These are phyloP conservation scores for Taiozyma onychis DNA, from an alignment of 1,139 yeast genomes.

Conservation along the genomic window DNA sequence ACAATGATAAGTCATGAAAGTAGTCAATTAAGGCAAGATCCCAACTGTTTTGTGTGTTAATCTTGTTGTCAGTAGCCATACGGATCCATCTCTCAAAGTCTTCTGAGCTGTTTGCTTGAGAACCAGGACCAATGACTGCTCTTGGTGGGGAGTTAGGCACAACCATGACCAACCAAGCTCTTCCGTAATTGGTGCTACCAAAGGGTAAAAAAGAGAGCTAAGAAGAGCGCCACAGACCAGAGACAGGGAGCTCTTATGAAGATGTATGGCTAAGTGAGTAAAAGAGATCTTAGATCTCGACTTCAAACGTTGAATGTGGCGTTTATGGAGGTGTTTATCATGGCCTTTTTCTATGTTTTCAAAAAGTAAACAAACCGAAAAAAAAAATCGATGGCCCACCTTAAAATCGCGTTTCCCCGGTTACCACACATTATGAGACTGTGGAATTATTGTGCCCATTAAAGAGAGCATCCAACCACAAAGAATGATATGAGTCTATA, in stretches of 20 bases:
- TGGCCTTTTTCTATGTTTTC: not conserved
- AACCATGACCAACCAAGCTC: not conserved
- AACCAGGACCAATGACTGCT: not conserved
- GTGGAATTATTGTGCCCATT: too few relatives aligned
- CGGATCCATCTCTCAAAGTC: slow-evolving; percentile 28
- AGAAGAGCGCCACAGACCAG: not conserved
- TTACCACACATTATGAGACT: not conserved
- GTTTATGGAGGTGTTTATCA: not conserved
- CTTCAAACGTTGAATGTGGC: not conserved
- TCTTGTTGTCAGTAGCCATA: slow-evolving; percentile 41
- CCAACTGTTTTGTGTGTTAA: slow-evolving; percentile 66
- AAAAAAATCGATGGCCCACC: not conserved
- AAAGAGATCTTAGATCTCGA: not conserved
- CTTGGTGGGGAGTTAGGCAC: not conserved
- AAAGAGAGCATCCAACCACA: too few relatives aligned
- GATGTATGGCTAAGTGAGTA: not conserved
- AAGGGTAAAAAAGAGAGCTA: not conserved
- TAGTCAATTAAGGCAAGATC: slow-evolving; percentile 85
- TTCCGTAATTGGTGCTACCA: not conserved
- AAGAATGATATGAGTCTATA: too few relatives aligned
- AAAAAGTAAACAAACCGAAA: not conserved
- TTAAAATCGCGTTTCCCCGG: not conserved
- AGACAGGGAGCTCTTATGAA: not conserved
- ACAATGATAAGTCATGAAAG: slow-evolving; percentile 62
- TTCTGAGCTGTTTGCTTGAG: slow-evolving; percentile 9